phyloP scores from a whole-genome alignment of 225 moss, liverwort and hornwort genomes.

The Anthoceros angustus region DNA sequence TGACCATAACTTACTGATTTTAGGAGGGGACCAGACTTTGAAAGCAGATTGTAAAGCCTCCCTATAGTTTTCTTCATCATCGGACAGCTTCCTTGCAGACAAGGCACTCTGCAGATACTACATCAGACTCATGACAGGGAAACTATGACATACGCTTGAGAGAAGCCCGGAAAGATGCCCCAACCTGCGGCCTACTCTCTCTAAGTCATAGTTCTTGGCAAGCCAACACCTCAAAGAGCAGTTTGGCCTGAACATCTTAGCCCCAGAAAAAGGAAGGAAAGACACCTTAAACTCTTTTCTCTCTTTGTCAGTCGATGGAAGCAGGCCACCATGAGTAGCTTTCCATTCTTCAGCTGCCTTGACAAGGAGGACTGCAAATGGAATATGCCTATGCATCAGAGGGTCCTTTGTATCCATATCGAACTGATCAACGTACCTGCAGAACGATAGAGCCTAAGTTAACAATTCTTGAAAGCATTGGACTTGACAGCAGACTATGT shows the following conservation, averaged over 20 bases:
- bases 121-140: too few relatives aligned
- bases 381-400: conserved; percentile 72
- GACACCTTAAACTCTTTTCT: conserved; percentile 52
- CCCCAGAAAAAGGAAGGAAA: not conserved
- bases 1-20: conserved; percentile 44
- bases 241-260: not conserved
- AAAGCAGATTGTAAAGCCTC: conserved; percentile 83
- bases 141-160: too few relatives aligned
- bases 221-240: not conserved
- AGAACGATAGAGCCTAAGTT: not conserved
- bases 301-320: conserved; percentile 48
- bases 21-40: conserved; percentile 67
- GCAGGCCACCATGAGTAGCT: conserved; percentile 55
- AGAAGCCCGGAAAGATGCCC: too few relatives aligned
- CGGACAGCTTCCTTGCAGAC: conserved; percentile 40
- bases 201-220: too few relatives aligned
- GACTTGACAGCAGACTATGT: not conserved
- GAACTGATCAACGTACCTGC: conserved; percentile 79
- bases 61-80: conserved; percentile 81
- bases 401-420: conserved; percentile 73
- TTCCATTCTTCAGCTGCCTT: conserved; percentile 81
- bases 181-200: too few relatives aligned
- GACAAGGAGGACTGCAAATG: conserved; percentile 84
- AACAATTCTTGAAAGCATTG: not conserved
- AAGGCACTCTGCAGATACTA: conserved; percentile 52